Evolutionary conservation across 192 early-diverging fungal species (phyloP), one percentile per base, ranked within the genome.

Genomic region (Coemansia sp.): DNA sequence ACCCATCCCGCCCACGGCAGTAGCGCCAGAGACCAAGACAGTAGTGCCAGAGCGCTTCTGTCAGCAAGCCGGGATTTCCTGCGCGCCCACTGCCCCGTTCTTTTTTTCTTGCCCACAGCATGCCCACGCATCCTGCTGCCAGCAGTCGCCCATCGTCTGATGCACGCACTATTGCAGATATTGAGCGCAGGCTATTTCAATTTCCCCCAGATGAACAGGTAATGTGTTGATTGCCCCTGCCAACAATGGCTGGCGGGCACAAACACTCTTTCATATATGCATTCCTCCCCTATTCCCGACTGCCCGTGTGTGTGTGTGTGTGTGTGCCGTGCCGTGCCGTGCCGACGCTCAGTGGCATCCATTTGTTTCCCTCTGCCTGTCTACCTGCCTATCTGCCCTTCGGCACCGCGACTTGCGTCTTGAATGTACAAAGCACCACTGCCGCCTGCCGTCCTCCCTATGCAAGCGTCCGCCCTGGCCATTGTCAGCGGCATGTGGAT

Each of bases 181-280:
- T 78, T 52, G 71, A 78, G 57, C 58, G 59, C 30, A 68, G 64
- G 61, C 61, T 78, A 49, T 60, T 78, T 61, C 35, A 57, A 35
- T 45, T 56, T 14, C 52, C 64, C 55, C 25, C 51, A 48, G 45
- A 60, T 42, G 62, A 62, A 47, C 70, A 78, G 76, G 76, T 73
- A 73, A 54, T 45, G 34, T 46, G 25, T 16, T 27, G 18, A 60
- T 45, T 24, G 32, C n/a, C 39, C 23, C 8, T 19, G 58, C 42
- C 52, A 47, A 61, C 59, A 61, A 56, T 60, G 58, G 39, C 58
- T 13, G 32, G 27, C 14, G 23, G 32, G 19, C 62, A 68, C 60
- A 54, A 60, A 56, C 50, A 23, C 62, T 55, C 72, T 64, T 75
- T 68, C 48, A 70, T 57, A 39, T 57, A 57, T 57, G 55, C 55